Percentiles rank a stretch among this genome's conserved stretches.
phyloP scores from a whole-genome alignment of 257 asterid genomes.

The Solanum stenotomum region DNA sequence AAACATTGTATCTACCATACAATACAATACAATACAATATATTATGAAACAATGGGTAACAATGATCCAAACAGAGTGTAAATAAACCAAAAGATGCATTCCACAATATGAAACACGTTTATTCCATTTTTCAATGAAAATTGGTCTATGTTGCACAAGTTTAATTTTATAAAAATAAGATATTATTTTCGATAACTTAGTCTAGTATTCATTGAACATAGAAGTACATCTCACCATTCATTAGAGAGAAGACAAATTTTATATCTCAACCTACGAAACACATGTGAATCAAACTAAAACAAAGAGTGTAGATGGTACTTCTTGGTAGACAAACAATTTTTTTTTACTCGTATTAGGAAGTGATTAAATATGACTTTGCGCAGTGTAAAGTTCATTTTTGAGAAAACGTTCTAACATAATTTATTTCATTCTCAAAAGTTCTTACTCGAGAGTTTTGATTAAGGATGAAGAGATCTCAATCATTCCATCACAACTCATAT shows the following conservation, averaged over 20 bases:
- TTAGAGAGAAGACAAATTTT: background rate
- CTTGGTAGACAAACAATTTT: background rate
- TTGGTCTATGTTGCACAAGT: background rate
- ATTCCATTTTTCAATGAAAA: background rate
- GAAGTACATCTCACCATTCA: background rate
- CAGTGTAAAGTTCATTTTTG: fast-evolving
- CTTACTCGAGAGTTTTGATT: fast-evolving
- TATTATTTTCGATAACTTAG: background rate
- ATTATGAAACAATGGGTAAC: too few relatives aligned
- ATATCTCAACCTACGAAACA: background rate
- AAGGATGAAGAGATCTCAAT: background rate
- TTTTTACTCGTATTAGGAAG: too few relatives aligned
- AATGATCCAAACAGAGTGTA: too few relatives aligned
- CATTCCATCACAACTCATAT: background rate
- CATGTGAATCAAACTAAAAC: background rate
- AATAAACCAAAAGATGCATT: too few relatives aligned
- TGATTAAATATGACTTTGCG: too few relatives aligned
- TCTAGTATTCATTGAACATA: background rate
- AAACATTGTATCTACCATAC: too few relatives aligned
- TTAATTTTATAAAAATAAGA: background rate
- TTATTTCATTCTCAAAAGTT: background rate
- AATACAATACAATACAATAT: too few relatives aligned
- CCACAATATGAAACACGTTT: background rate
- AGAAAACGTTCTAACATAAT: fast-evolving
- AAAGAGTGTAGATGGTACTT: background rate